phyloP scores from a whole-genome alignment of 2,329 filamentous ascomycete species.

The Diaporthe citri region DNA sequence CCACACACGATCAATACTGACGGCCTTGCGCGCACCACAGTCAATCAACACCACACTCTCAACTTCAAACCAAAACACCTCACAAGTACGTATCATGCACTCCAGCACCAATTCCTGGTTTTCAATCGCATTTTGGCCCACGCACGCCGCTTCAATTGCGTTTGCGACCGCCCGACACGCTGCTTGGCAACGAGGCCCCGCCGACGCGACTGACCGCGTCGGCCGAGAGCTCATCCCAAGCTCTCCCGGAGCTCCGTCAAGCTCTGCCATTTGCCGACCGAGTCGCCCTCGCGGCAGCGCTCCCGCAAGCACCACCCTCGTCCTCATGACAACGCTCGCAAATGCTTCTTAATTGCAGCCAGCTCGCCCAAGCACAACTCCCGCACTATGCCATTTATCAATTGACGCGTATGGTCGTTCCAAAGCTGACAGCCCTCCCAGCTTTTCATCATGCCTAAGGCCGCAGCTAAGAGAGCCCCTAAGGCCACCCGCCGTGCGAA shows the following conservation, averaged over 20 bases:
- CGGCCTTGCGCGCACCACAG: slow-evolving; percentile 42
- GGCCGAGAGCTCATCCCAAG: slow-evolving; percentile 21
- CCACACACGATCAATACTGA: slow-evolving; percentile 30
- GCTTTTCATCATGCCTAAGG: slow-evolving; percentile 69
- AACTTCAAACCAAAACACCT: slow-evolving; percentile 41
- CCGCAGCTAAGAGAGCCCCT: slow-evolving; percentile 64
- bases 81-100: slow-evolving; percentile 53
- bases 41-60: slow-evolving; percentile 45
- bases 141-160: slow-evolving; percentile 53
- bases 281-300: neutral
- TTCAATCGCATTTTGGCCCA: slow-evolving; percentile 52
- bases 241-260: slow-evolving; percentile 21
- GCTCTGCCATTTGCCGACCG: slow-evolving; percentile 28
- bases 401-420: slow-evolving; percentile 6
- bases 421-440: slow-evolving; percentile 48
- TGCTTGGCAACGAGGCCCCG: slow-evolving; percentile 20
- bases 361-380: neutral
- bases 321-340: neutral
- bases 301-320: neutral
- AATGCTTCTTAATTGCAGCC: neutral
- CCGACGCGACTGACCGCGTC: slow-evolving; percentile 29
- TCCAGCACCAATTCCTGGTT: slow-evolving; percentile 47
- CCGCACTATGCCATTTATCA: neutral
- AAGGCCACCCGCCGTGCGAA: slow-evolving; percentile 70
- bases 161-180: slow-evolving; percentile 49